A percentile compares a stretch with the other conserved stretches of the same genome.
phyloP scores from a whole-genome alignment of 78 protist genomes.

The Cavenderia fasciculata region DNA sequence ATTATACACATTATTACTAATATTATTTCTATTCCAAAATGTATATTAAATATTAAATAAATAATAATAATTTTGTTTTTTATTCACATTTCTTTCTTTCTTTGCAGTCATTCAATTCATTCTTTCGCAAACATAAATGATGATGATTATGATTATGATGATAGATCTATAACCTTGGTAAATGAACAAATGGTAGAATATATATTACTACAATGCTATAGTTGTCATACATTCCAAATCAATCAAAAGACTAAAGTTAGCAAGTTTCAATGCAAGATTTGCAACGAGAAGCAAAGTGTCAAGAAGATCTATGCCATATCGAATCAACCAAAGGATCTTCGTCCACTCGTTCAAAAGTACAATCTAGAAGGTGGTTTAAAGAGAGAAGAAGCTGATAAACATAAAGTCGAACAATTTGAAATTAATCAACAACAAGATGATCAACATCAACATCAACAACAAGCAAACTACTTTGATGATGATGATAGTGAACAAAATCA shows the following conservation, averaged over 20 bases:
- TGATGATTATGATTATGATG: no score
- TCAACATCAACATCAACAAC: background rate
- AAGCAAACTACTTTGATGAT: background rate
- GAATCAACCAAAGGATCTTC: conserved; percentile 20
- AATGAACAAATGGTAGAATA: conserved; percentile 75
- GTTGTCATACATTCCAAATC: conserved; percentile 35
- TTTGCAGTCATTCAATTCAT: no score
- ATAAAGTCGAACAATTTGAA: no score
- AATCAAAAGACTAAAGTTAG: conserved; percentile 33
- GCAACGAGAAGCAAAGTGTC: conserved; percentile 31
- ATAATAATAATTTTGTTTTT: no score
- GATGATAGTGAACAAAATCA: background rate
- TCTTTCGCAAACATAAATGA: no score
- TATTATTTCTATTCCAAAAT: no score
- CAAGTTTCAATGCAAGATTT: conserved; percentile 23
- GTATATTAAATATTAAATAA: no score
- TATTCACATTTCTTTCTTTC: no score
- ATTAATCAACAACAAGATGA: no score
- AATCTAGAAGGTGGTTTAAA: conserved; percentile 14
- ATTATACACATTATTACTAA: no score
- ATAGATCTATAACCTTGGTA: no score
- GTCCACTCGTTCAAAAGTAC: conserved; percentile 17
- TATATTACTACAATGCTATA: conserved; percentile 30
- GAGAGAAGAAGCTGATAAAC: background rate
- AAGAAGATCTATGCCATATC: conserved; percentile 22